These are phyloP conservation scores for Keithomyces neogunnii DNA, from an alignment of 2,329 filamentous ascomycete genomes.

Conservation along the genomic window DNA sequence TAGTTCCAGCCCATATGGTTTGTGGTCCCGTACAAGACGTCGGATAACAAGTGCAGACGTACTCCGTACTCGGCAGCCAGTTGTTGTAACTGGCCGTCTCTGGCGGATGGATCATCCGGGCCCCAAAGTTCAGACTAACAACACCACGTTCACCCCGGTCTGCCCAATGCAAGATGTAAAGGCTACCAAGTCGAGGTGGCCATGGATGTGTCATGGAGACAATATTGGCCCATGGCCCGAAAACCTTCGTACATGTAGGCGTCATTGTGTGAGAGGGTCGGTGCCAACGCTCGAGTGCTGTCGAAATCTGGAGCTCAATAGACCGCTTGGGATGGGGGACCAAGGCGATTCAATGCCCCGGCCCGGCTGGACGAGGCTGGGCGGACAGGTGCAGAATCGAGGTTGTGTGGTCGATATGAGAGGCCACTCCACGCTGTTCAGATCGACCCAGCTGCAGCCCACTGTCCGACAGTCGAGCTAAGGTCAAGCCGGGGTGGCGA, in stretches of 20 bases:
- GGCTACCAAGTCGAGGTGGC: no score
- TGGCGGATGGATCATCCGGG: not conserved
- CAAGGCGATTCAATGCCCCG: not conserved
- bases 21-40: not conserved
- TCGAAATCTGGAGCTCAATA: not conserved
- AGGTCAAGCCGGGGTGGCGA: not conserved
- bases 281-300: not conserved
- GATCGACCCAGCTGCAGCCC: conserved; percentile 4
- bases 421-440: conserved; percentile 2
- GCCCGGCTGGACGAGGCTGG: not conserved
- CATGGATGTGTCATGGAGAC: not conserved
- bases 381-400: not conserved
- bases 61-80: no score
- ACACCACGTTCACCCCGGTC: not conserved
- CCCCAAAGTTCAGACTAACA: not conserved
- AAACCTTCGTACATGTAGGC: not conserved
- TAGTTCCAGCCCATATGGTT: not conserved
- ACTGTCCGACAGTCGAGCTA: not conserved
- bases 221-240: not conserved
- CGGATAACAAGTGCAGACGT: no score
- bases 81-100: not conserved
- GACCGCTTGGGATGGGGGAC: not conserved
- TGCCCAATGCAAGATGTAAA: not conserved
- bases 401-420: conserved; percentile 1
- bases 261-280: not conserved